Conservation (phyloP, 2,329 filamentous ascomycete genomes). For the Trichoderma endophyticum region DNA sequence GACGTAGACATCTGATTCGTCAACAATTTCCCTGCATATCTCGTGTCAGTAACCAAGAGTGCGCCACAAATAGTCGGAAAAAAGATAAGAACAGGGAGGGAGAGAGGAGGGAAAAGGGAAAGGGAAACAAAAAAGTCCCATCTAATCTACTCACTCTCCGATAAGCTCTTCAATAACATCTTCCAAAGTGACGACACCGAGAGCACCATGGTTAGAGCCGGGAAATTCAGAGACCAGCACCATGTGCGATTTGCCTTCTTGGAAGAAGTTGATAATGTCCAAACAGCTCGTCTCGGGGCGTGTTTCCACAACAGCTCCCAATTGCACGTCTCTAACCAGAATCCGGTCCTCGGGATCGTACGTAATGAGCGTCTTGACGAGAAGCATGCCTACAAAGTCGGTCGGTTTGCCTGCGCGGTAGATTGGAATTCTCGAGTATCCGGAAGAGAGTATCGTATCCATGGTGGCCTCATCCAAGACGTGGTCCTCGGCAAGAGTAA, state of each 20-base stretch:
- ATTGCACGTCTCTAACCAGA: slow-evolving; percentile 81
- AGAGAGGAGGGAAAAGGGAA: background rate
- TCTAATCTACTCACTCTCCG: slow-evolving; percentile 69
- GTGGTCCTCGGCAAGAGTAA: slow-evolving; percentile 93
- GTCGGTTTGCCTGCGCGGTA: slow-evolving; percentile 77
- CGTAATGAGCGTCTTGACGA: slow-evolving; percentile 98
- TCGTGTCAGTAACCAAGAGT: slow-evolving; percentile 19
- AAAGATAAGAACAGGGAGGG: background rate
- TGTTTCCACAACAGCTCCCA: slow-evolving; percentile 93
- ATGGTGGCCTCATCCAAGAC: slow-evolving; percentile 91
- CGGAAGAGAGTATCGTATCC: slow-evolving; percentile 87
- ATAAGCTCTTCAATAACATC: slow-evolving; percentile 99
- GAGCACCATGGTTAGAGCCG: slow-evolving; percentile 83
- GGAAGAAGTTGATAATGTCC: slow-evolving; percentile 99
- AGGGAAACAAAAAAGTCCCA: background rate
- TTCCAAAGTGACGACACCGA: slow-evolving; percentile 93
- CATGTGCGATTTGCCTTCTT: slow-evolving; percentile 99
- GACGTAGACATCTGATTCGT: slow-evolving; percentile 97
- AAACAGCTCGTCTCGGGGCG: slow-evolving; percentile 92
- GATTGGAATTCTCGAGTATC: slow-evolving; percentile 94
- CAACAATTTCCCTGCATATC: slow-evolving; percentile 79
- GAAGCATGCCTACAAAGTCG: slow-evolving; percentile 95
- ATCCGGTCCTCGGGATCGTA: slow-evolving; percentile 94
- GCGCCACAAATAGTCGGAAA: background rate
- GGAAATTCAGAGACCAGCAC: slow-evolving; percentile 88